Evolutionary conservation across 148 eudicot genomes (phyloP).

Genomic region (Spergularia marina): DNA sequence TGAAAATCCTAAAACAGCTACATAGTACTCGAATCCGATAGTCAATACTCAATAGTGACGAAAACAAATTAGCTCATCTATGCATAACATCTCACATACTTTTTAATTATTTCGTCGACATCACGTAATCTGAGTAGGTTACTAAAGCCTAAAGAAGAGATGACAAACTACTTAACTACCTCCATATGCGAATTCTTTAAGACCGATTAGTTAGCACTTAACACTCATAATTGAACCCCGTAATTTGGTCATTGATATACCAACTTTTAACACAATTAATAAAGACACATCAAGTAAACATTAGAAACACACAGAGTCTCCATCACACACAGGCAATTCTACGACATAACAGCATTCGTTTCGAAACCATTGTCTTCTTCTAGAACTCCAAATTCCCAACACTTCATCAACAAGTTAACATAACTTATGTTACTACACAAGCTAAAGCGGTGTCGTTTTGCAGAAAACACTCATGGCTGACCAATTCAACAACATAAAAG

Average conservation of each 20-base stretch:
- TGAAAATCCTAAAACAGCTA: too few relatives aligned
- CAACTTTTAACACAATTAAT: slow-evolving; percentile 13
- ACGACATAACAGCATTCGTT: slow-evolving; percentile 23
- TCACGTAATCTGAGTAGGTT: background rate
- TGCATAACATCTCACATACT: background rate
- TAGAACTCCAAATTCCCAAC: background rate
- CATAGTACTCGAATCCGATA: background rate
- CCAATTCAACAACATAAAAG: slow-evolving; percentile 19
- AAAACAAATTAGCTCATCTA: background rate
- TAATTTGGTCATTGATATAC: slow-evolving; percentile 3
- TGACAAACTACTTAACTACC: background rate
- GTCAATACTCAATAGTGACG: background rate
- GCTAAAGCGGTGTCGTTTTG: background rate
- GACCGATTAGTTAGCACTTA: background rate
- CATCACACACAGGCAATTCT: slow-evolving; percentile 22
- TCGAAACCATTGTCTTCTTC: background rate
- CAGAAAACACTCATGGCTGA: slow-evolving; percentile 7
- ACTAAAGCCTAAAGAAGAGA: background rate
- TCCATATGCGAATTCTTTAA: background rate
- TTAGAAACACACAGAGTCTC: slow-evolving; percentile 15
- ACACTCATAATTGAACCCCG: slow-evolving; percentile 3
- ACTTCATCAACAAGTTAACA: slow-evolving; percentile 1
- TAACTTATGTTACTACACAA: background rate
- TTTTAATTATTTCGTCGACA: background rate
- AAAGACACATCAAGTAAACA: slow-evolving; percentile 5